Base-by-base conservation (phyloP, 352 stramenopile genomes). In the Hyphochytrium catenoides region DNA sequence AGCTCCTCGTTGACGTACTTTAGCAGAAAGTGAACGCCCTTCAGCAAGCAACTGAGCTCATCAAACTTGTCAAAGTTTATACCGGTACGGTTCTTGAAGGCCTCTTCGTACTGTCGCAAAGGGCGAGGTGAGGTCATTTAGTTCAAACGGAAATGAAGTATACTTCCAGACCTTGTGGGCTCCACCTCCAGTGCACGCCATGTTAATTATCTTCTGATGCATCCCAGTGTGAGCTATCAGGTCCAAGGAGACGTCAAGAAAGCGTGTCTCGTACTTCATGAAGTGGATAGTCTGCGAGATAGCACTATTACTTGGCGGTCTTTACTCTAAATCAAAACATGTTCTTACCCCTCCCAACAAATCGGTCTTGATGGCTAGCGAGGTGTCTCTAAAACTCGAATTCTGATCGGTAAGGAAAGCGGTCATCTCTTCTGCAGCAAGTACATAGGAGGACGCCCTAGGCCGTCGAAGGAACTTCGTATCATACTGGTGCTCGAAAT, bases 21-120 rank as follows among this genome's bases (percentile, higher is more conserved):
- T 26, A 97, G 59, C 11, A 95, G 58, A 48, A 97, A 93, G 57
- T 96, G 84, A 54, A 98, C 84, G 2, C 91, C 91, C 23, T 83
- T 56, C 44, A 98, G 89, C 19, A 95, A 74, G 51, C 81, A 94
- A 41, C 95, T 74, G 47, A 98, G 85, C 58, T 98, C 91, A 20
- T 81, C 67, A 34, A 74, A 74, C 31, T 75, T 81, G 18, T 78
- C 58, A 26, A 84, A 48, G 12, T 78, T 54, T 29, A 84, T 84
- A 0, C 59, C 67, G n/a, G 68, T 67, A 16, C 76, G 52, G n/a
- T 76, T 58, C 11, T 51, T 53, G 41, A 84, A 79, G 4, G 59
- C 29, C 25, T 47, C 41, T 17, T 51, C 70, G 34, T 82, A 84
- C 70, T 84, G 21, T 4, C 0, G 2, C 17, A 30, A 21, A 15